Evolutionary conservation across 495 filamentous ascomycete species (phyloP).

Genomic region (Daldinia bambusicola): DNA sequence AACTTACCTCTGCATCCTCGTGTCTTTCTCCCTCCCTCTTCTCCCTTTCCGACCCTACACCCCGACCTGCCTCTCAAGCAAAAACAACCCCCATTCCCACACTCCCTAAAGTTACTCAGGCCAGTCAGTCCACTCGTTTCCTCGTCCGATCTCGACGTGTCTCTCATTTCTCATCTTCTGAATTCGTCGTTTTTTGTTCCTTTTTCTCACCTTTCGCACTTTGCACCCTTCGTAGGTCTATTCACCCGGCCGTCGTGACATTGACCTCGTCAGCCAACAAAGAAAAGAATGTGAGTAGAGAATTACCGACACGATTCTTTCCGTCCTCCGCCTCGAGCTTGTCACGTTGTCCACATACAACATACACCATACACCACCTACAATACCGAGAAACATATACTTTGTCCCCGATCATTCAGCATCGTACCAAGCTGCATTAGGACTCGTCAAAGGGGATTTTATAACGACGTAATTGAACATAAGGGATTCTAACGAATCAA

Average conservation of each 20-base stretch:
- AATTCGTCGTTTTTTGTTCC: constrained; percentile 39
- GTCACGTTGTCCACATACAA: not conserved
- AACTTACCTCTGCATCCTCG: constrained; percentile 33
- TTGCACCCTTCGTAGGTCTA: constrained; percentile 31
- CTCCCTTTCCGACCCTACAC: constrained; percentile 38
- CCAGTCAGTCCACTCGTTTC: constrained; percentile 48
- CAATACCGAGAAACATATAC: constrained; percentile 2
- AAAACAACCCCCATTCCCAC: constrained; percentile 46
- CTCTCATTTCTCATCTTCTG: constrained; percentile 44
- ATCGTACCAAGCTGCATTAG: not conserved
- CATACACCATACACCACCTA: constrained; percentile 12
- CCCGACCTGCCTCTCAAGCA: constrained; percentile 41
- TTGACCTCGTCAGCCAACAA: constrained; percentile 41
- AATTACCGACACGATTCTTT: constrained; percentile 3
- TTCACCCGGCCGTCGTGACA: constrained; percentile 40
- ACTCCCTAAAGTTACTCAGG: constrained; percentile 44
- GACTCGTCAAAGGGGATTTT: constrained; percentile 16
- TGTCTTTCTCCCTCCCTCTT: constrained; percentile 27
- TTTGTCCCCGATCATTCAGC: constrained; percentile 9
- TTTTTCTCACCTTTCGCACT: constrained; percentile 23
- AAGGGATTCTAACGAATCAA: constrained; percentile 32
- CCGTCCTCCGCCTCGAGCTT: constrained; percentile 12
- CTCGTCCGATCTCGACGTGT: constrained; percentile 47
- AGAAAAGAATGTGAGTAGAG: constrained; percentile 42
- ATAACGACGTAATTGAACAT: constrained; percentile 8